phyloP scores from a whole-genome alignment of 805 yeast species.

The Ogataea methylovora region DNA sequence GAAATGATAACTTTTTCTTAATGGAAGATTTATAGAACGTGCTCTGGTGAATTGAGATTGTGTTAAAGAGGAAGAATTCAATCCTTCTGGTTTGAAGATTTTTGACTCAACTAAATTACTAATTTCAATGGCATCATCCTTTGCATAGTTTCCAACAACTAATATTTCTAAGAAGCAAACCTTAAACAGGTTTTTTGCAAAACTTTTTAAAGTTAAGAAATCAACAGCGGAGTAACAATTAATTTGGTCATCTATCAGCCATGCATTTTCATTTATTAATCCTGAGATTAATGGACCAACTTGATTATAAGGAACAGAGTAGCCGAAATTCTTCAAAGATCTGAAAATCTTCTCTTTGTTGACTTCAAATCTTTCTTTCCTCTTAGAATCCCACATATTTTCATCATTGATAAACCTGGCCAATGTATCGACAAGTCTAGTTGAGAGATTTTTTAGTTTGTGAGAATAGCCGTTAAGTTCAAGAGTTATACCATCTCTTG shows the following conservation, averaged over 20 bases:
- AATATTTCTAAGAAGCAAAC: slow-evolving; percentile 67
- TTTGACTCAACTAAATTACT: slow-evolving; percentile 33
- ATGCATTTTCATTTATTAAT: slow-evolving; percentile 65
- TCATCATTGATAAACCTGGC: slow-evolving; percentile 30
- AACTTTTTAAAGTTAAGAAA: slow-evolving; percentile 30
- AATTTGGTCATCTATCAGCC: slow-evolving; percentile 56
- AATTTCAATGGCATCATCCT: slow-evolving; percentile 45
- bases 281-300: slow-evolving; percentile 55
- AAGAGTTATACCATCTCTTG: slow-evolving; percentile 65
- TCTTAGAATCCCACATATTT: slow-evolving; percentile 24
- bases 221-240: slow-evolving; percentile 40
- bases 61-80: slow-evolving; percentile 28
- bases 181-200: slow-evolving; percentile 44
- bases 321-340: slow-evolving; percentile 61
- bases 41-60: slow-evolving; percentile 36
- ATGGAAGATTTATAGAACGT: slow-evolving; percentile 35
- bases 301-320: slow-evolving; percentile 71
- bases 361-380: slow-evolving; percentile 54
- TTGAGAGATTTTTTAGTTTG: slow-evolving; percentile 58
- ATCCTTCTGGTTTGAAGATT: slow-evolving; percentile 12
- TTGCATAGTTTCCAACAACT: slow-evolving; percentile 64
- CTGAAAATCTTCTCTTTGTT: slow-evolving; percentile 58
- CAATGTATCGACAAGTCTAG: slow-evolving; percentile 50
- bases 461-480: slow-evolving; percentile 78
- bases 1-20: slow-evolving; percentile 33